phyloP scores from a whole-genome alignment of 768 basidiomycete genomes.

The Tricholoma bakamatsutake region DNA sequence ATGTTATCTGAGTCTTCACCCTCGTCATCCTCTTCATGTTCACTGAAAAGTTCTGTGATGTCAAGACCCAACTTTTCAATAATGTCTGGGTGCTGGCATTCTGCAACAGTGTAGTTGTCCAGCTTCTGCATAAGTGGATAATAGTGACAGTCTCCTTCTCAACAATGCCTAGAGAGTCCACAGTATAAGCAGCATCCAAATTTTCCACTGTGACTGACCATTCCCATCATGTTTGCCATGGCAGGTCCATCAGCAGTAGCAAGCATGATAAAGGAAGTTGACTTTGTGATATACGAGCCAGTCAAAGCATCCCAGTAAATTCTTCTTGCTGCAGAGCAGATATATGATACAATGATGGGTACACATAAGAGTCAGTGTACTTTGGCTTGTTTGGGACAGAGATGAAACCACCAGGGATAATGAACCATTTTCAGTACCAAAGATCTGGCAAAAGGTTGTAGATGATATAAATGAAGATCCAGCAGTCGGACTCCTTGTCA shows the following conservation, averaged over 20 bases:
- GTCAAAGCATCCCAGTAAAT: neutral
- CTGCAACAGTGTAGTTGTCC: constrained; percentile 12
- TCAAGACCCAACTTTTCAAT: too few species aligned
- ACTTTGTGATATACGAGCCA: constrained; percentile 2
- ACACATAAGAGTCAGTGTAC: constrained; percentile 10
- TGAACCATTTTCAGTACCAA: constrained; percentile 10
- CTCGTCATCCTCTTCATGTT: too few species aligned
- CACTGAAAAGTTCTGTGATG: too few species aligned
- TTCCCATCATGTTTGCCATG: constrained; percentile 14
- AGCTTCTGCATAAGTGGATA: constrained; percentile 19
- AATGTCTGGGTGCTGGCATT: constrained; percentile 22
- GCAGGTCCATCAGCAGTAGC: constrained; percentile 14
- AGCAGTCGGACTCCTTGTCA: too few species aligned
- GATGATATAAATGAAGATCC: too few species aligned
- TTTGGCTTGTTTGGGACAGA: constrained; percentile 16
- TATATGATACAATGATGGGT: constrained; percentile 21
- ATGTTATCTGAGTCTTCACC: too few species aligned
- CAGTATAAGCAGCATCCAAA: constrained; percentile 14
- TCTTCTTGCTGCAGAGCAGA: constrained; percentile 9
- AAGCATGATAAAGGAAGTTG: constrained; percentile 7
- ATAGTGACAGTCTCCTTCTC: constrained; percentile 2
- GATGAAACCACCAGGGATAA: constrained; percentile 8
- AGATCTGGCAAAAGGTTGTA: too few species aligned
- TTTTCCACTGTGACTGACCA: constrained; percentile 20
- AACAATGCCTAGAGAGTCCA: constrained; percentile 10